Percentiles rank a stretch among this genome's conserved stretches.
Evolutionary conservation across 2,329 filamentous ascomycete genomes (phyloP).

Genomic region (Exserohilum rostratum): DNA sequence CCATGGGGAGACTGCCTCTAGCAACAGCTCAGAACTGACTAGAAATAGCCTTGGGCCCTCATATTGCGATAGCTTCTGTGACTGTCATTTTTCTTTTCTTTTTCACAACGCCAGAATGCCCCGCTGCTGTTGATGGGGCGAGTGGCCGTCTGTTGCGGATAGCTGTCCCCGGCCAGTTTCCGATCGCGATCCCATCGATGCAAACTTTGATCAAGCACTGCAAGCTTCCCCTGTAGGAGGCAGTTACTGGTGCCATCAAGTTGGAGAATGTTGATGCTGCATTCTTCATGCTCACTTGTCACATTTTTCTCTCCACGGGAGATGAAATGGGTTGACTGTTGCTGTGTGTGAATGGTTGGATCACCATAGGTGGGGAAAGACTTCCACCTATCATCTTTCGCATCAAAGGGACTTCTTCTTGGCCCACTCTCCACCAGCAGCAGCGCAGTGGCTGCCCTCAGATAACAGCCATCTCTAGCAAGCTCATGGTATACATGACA

Average conservation of each 20-base stretch:
- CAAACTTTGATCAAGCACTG: conserved; percentile 4
- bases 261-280: background rate
- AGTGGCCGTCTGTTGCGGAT: background rate
- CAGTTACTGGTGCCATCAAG: background rate
- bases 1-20: background rate
- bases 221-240: background rate
- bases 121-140: background rate
- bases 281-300: background rate
- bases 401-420: background rate
- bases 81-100: background rate
- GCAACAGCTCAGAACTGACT: background rate
- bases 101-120: background rate
- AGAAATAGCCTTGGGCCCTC: background rate
- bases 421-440: background rate
- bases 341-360: background rate
- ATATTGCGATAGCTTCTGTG: background rate
- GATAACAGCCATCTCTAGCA: background rate
- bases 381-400: conserved; percentile 2
- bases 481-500: background rate
- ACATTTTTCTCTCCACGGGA: background rate
- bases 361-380: background rate
- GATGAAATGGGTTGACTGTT: background rate
- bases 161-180: background rate
- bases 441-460: background rate
- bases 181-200: conserved; percentile 9